Evolutionary conservation across 225 moss, liverwort and hornwort species (phyloP).

Genomic region (Bryoerythrophyllum caledonicum): DNA sequence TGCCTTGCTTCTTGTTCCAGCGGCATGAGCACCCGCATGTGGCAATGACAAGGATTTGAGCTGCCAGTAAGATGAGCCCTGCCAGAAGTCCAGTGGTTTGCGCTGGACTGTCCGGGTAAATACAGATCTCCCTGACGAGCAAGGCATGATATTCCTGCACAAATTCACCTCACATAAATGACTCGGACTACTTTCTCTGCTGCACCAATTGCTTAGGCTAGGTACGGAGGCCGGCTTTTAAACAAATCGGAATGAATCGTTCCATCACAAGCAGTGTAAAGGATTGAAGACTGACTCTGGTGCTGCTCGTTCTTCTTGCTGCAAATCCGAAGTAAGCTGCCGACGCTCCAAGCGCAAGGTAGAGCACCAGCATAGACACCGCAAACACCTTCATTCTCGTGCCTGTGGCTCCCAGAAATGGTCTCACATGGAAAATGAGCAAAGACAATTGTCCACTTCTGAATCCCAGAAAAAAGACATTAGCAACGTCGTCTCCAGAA

Average conservation of each 20-base stretch:
- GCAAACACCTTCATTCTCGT: constrained; percentile 37
- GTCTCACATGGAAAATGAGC: constrained; percentile 1
- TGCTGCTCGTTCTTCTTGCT: constrained; percentile 35
- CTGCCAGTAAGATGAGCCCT: constrained; percentile 47
- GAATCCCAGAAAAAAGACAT: neutral
- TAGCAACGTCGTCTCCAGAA: constrained; percentile 13
- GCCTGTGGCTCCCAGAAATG: neutral
- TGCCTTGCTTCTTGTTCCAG: constrained; percentile 36
- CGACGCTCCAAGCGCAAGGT: constrained; percentile 42
- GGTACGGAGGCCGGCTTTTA: no score
- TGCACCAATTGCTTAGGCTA: neutral
- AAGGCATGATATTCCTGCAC: constrained; percentile 52
- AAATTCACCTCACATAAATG: neutral
- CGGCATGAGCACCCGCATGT: constrained; percentile 56
- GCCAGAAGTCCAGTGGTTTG: constrained; percentile 53
- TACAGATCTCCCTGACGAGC: constrained; percentile 46
- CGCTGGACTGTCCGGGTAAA: constrained; percentile 56
- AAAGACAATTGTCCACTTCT: constrained; percentile 17
- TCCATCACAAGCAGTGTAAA: neutral
- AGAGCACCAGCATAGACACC: constrained; percentile 47
- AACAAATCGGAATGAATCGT: no score
- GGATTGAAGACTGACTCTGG: constrained; percentile 28
- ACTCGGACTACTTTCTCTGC: neutral
- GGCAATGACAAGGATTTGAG: constrained; percentile 53
- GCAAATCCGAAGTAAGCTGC: constrained; percentile 50